Evolutionary conservation across 2,329 filamentous ascomycete species (phyloP).

Genomic region (Mycogone perniciosa): DNA sequence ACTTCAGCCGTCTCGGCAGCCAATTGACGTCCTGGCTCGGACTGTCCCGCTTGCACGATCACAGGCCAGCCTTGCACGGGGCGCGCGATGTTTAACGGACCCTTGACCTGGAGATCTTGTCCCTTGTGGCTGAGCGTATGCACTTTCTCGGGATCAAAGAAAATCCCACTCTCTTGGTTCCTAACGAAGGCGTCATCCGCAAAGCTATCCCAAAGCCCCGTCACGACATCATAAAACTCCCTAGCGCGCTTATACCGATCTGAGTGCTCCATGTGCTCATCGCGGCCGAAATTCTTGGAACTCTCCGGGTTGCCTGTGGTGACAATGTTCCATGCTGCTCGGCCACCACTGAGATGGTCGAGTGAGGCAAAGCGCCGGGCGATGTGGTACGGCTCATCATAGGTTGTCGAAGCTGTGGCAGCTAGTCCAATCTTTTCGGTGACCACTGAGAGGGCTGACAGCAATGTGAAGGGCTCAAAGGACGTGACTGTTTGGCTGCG

Average conservation of each 20-base stretch:
- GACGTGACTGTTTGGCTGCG: slow-evolving; percentile 53
- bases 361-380: slow-evolving; percentile 48
- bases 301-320: slow-evolving; percentile 47
- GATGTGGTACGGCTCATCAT: slow-evolving; percentile 48
- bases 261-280: slow-evolving; percentile 43
- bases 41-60: slow-evolving; percentile 49
- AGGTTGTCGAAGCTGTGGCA: slow-evolving; percentile 48
- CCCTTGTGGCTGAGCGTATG: slow-evolving; percentile 42
- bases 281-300: slow-evolving; percentile 44
- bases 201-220: slow-evolving; percentile 48
- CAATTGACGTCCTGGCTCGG: slow-evolving; percentile 44
- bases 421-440: slow-evolving; percentile 46
- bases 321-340: slow-evolving; percentile 50
- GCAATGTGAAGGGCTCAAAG: slow-evolving; percentile 49
- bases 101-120: slow-evolving; percentile 38
- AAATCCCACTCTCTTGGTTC: slow-evolving; percentile 41
- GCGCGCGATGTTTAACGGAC: slow-evolving; percentile 46
- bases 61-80: slow-evolving; percentile 50
- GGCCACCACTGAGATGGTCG: slow-evolving; percentile 44
- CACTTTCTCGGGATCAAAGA: slow-evolving; percentile 44
- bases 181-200: slow-evolving; percentile 49
- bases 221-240: slow-evolving; percentile 48
- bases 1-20: slow-evolving; percentile 48
- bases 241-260: slow-evolving; percentile 45
- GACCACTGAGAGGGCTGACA: slow-evolving; percentile 42